A percentile compares a stretch with the other conserved stretches of the same genome.
Evolutionary conservation across 1,284 basidiomycete genomes (phyloP).

Genomic region (Marasmius oreades): DNA sequence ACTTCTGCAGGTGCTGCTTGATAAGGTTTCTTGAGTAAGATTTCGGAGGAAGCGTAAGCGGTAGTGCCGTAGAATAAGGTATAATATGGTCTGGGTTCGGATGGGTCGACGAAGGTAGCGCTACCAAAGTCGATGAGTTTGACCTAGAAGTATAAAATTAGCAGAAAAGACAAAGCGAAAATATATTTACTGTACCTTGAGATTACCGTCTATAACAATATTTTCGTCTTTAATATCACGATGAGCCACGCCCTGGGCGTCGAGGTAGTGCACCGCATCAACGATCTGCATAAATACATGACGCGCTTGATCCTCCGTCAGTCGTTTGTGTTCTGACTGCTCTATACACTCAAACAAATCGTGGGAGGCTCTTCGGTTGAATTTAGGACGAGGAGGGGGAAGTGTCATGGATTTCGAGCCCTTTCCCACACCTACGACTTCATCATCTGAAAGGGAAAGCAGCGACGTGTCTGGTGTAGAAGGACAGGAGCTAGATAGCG

Average conservation of each 20-base stretch:
- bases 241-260: constrained; percentile 77
- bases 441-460: background rate
- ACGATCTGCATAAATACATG: constrained; percentile 87
- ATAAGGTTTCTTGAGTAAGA: constrained; percentile 72
- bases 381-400: constrained; percentile 39
- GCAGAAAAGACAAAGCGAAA: background rate
- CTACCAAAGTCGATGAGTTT: constrained; percentile 95
- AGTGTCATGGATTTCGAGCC: background rate
- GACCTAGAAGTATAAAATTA: constrained; percentile 45
- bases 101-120: constrained; percentile 73
- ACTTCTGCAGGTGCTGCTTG: constrained; percentile 82
- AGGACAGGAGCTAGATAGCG: constrained; percentile 23
- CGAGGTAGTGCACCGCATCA: constrained; percentile 79
- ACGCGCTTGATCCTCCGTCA: constrained; percentile 76
- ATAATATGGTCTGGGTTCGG: constrained; percentile 64
- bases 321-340: constrained; percentile 72
- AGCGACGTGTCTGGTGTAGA: constrained; percentile 17
- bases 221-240: constrained; percentile 97
- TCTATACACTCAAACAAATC: constrained; percentile 95
- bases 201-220: constrained; percentile 74
- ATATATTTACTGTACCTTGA: constrained; percentile 45
- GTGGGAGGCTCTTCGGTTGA: constrained; percentile 75
- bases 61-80: constrained; percentile 79
- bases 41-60: constrained; percentile 79
- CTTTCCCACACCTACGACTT: background rate